A percentile compares a stretch with the other conserved stretches of the same genome.
Conservation (phyloP, 2,329 filamentous ascomycete genomes). For the Trichoderma sp. region DNA sequence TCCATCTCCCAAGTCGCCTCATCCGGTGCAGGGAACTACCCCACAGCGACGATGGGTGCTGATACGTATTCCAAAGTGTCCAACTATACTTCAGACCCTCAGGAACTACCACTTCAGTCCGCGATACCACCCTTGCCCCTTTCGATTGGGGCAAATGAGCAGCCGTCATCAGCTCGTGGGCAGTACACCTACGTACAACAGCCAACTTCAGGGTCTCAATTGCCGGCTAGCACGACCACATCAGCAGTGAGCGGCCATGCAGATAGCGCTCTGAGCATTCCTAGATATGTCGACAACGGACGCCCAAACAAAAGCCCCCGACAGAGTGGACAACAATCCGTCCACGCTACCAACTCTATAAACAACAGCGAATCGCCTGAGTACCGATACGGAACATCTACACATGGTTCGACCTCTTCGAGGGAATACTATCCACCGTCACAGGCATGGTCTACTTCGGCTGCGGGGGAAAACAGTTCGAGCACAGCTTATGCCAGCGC, state of each 20-base stretch:
- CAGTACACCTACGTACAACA: constrained; percentile 57
- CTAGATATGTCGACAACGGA: constrained; percentile 57
- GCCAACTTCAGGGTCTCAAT: constrained; percentile 49
- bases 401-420: constrained; percentile 30
- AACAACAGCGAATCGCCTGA: constrained; percentile 51
- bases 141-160: constrained; percentile 49
- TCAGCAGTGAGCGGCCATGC: constrained; percentile 34
- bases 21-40: constrained; percentile 46
- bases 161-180: constrained; percentile 46
- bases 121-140: constrained; percentile 56
- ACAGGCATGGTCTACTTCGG: constrained; percentile 52
- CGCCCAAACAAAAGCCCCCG: constrained; percentile 58
- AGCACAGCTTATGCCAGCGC: constrained; percentile 46
- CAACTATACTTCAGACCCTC: constrained; percentile 50
- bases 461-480: constrained; percentile 46
- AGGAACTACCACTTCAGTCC: constrained; percentile 53
- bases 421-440: constrained; percentile 56
- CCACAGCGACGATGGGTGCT: constrained; percentile 49
- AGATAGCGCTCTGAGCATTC: constrained; percentile 51
- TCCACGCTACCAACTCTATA: constrained; percentile 50
- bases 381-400: constrained; percentile 53
- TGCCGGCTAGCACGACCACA: constrained; percentile 42
- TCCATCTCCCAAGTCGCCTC: constrained; percentile 50
- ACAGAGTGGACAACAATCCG: constrained; percentile 52
- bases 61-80: constrained; percentile 56